These are phyloP conservation scores for Pneumocystis jirovecii DNA, from an alignment of 1,139 yeast species.

Conservation along the genomic window DNA sequence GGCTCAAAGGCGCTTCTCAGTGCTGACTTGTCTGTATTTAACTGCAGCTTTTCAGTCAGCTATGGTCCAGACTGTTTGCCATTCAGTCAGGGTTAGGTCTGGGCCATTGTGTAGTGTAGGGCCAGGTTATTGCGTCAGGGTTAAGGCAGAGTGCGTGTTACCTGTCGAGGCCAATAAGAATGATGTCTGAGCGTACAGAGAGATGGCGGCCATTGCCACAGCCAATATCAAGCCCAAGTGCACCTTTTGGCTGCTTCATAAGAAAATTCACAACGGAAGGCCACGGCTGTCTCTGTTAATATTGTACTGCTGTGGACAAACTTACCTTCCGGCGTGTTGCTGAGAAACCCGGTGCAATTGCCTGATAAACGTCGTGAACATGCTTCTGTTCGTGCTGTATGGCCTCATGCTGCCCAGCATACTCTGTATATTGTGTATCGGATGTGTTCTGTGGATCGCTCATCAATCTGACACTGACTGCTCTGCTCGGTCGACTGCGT, in stretches of 20 bases:
- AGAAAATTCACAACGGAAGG: constrained; percentile 76
- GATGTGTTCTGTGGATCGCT: no score
- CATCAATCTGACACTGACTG: no score
- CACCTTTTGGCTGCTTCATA: constrained; percentile 27
- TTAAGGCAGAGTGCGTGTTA: neutral
- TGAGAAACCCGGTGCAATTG: constrained; percentile 84
- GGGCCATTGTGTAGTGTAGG: no score
- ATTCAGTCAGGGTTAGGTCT: no score
- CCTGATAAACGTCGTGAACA: constrained; percentile 82
- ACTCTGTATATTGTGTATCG: no score
- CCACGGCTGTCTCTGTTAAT: constrained; percentile 46
- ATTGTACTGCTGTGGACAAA: neutral
- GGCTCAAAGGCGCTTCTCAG: no score
- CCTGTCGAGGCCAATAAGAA: constrained; percentile 62
- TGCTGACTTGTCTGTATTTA: no score
- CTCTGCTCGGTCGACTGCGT: no score
- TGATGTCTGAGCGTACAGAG: constrained; percentile 50
- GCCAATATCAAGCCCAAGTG: constrained; percentile 50
- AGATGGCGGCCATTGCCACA: constrained; percentile 95
- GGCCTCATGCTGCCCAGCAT: neutral
- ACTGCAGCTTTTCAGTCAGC: no score
- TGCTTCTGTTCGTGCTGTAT: constrained; percentile 28
- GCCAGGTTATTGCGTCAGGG: neutral
- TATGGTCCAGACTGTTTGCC: no score
- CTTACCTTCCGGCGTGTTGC: constrained; percentile 63